phyloP scores from a whole-genome alignment of 768 basidiomycete species.

The Galerina sulciceps region DNA sequence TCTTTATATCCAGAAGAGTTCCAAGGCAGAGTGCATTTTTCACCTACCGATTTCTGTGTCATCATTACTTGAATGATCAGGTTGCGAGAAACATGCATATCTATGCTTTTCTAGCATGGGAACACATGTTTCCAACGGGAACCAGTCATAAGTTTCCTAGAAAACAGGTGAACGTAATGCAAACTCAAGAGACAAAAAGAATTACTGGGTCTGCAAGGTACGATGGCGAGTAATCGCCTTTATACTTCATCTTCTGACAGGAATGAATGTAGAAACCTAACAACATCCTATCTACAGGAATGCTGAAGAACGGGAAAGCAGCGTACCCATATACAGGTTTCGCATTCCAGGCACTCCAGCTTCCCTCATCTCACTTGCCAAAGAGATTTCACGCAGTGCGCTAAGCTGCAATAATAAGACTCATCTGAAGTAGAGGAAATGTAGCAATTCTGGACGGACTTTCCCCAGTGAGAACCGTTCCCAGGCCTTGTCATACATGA shows the following conservation, averaged over 20 bases:
- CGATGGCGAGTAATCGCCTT: conserved; percentile 91
- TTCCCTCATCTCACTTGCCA: conserved; percentile 75
- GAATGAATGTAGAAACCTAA: conserved; percentile 92
- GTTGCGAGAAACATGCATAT: conserved; percentile 72
- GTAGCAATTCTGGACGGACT: conserved; percentile 38
- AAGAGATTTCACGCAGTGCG: conserved; percentile 78
- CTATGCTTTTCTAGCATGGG: conserved; percentile 66
- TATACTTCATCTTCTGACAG: conserved; percentile 95
- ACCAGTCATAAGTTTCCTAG: conserved; percentile 82
- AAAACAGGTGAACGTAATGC: neutral
- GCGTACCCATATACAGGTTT: conserved; percentile 86
- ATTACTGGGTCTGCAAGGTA: conserved; percentile 84
- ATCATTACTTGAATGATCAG: conserved; percentile 52
- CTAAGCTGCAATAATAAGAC: conserved; percentile 59
- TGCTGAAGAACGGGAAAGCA: neutral
- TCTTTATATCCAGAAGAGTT: neutral
- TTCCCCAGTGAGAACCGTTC: conserved; percentile 79
- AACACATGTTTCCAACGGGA: conserved; percentile 63
- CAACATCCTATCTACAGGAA: too few species aligned
- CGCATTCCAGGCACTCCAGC: conserved; percentile 68
- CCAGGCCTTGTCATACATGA: conserved; percentile 82
- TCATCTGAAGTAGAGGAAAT: neutral
- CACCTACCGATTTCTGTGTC: conserved; percentile 20
- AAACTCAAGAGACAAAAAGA: neutral
- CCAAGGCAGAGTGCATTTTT: neutral